phyloP scores from a whole-genome alignment of 768 basidiomycete genomes.

The Amylocystis lapponica region DNA sequence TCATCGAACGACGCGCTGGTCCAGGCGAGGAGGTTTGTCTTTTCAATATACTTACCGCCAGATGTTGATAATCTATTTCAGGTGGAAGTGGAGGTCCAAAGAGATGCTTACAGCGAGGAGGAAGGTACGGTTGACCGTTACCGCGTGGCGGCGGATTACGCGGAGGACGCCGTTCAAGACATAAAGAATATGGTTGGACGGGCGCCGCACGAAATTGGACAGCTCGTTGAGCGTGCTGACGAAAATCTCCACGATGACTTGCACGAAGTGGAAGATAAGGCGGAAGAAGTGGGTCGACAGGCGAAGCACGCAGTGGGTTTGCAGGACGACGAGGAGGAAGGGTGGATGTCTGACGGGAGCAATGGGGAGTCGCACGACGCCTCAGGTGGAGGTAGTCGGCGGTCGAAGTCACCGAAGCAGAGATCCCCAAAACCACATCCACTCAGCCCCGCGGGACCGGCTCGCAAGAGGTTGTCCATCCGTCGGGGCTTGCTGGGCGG shows the following conservation, averaged over 20 bases:
- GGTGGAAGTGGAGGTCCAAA: slow-evolving; percentile 31
- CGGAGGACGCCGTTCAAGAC: slow-evolving; percentile 23
- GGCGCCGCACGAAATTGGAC: slow-evolving; percentile 10
- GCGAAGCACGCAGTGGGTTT: slow-evolving; percentile 11
- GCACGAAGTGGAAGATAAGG: slow-evolving; percentile 11
- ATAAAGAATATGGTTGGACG: slow-evolving; percentile 13
- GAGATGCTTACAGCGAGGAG: slow-evolving; percentile 24
- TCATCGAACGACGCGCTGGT: slow-evolving; percentile 56
- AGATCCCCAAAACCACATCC: slow-evolving; percentile 10
- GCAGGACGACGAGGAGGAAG: slow-evolving; percentile 49
- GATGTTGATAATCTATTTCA: slow-evolving; percentile 9
- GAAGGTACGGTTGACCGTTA: slow-evolving; percentile 25
- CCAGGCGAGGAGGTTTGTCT: slow-evolving; percentile 62
- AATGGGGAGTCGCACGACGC: slow-evolving; percentile 15
- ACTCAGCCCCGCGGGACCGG: slow-evolving; percentile 2
- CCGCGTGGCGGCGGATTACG: slow-evolving; percentile 17
- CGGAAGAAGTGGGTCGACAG: slow-evolving; percentile 7
- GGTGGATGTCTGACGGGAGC: slow-evolving; percentile 58
- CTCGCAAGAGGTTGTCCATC: slow-evolving; percentile 11
- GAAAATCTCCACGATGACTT: slow-evolving; percentile 13
- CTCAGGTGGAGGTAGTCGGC: too few species aligned
- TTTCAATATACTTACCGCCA: too few species aligned
- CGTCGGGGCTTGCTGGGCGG: slow-evolving; percentile 11
- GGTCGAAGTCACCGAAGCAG: slow-evolving; percentile 15
- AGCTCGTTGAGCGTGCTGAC: slow-evolving; percentile 12